Base-by-base conservation (phyloP, 805 yeast genomes). In the Debaryomyces prosopidis region DNA sequence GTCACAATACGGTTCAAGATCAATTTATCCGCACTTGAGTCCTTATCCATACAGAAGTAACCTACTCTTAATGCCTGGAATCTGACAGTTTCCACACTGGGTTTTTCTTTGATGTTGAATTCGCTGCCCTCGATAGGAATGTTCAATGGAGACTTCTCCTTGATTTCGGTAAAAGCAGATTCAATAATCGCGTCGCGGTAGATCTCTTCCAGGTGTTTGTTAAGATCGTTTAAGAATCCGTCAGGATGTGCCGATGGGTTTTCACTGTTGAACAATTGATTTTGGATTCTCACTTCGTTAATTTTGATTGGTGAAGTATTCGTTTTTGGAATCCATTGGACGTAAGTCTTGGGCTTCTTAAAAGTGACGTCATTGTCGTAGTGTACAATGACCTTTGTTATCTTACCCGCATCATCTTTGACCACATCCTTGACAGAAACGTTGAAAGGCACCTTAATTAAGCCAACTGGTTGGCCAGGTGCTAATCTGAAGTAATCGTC, bases 51-150 rank as follows among this genome's bases (percentile, higher is more conserved):
- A 60, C 96, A 84, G 80, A 90, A 94, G 69, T 94, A 94, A 26
- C 99, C 99, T 38, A 89, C 92, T 71, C 99, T 83, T 68, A 94
- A 80, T 26, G 96, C 99, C 74, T 94, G 99, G 89, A 94, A 94
- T 68, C 99, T 82, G 27, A 88, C 89, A n/a, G 91, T 80, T 65
- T 91, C 96, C 51, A 76, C 69, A 28, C 76, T 76, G 33, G 68
- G 68, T 48, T 78, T 76, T 64, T 94, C 97, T 54, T 79, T 75
- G 53, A 90, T 85, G 60, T 77, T 76, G 63, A 89, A 88, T 51
- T 84, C 84, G 41, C 81, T 77, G 33, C 76, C 75, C 27, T 77
- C 75, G 23, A 84, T 76, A 33, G 73, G 76, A 56, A 81, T 70
- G 53, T 82, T 82, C 82, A 92, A 80, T 48, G 97, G 97, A 19